Evolutionary conservation across 345 rosid species (phyloP), one percentile per base, ranked within the genome.

Genomic region (Moricandia arvensis): DNA sequence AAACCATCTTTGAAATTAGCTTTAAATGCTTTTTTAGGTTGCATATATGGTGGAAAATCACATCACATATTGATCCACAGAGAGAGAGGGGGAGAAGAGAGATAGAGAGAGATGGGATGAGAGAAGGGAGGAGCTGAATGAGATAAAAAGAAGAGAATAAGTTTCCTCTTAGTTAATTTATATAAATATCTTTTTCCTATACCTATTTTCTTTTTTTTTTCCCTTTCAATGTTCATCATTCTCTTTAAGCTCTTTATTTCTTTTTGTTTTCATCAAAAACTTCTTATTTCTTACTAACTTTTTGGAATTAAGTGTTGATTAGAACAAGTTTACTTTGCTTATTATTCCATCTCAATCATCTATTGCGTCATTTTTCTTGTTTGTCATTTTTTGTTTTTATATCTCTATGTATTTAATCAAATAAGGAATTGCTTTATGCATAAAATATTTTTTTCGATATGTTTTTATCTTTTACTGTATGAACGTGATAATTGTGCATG

Each of bases 291-390:
- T 57, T 33, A 51, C 26, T 77, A 66, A 26, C 80, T 65, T 77
- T 77, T 66, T 59, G 62, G 76, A 77, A 65, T 65, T 65, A 65
- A 66, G 72, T 71, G 76, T 77, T 10, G 41, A 76, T 70, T 55
- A 55, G 45, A n/a, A 65, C 45, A 45, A 66, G 27, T 15, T 43
- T 33, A 18, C 8, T 57, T 64, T 57, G 18, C 54, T 77, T 57
- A 45, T 57, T 55, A 64, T 77, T 45, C 24, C 41, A 63, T 69
- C 58, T 53, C 63, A 69, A 57, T 68, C 57, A 51, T 51, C 43
- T 62, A 17, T 16, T 68, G 31, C 59, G 68, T 47, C 74, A 59
- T 60, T 51, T 75, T 68, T 75, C 33, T 75, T 68, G 62, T 8
- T 12, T 61, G 57, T 2, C 24, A 21, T 21, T 21, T 21, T 21